Percentiles rank a stretch among this genome's conserved stretches.
phyloP scores from a whole-genome alignment of 768 basidiomycete species.

The Tylopilus sp. region DNA sequence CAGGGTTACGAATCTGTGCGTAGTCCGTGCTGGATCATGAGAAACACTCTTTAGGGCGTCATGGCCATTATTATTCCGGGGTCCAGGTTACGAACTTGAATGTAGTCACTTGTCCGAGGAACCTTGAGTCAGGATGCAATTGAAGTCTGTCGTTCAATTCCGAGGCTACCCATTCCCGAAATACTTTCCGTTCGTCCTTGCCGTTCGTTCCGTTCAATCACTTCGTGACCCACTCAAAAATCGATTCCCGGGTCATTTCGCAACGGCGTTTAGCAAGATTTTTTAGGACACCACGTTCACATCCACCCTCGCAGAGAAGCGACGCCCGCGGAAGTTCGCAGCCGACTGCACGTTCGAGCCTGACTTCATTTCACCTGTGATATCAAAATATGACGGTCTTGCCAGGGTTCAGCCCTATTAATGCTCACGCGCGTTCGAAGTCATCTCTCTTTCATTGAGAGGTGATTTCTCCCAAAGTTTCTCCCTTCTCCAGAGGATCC shows the following conservation, averaged over 20 bases:
- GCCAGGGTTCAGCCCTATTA: not conserved
- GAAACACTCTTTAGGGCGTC: slow-evolving; percentile 10
- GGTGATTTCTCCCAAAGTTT: slow-evolving; percentile 1
- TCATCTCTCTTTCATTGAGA: slow-evolving; percentile 4
- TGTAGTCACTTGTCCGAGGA: not conserved
- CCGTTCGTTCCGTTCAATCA: slow-evolving; percentile 6
- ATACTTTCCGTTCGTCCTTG: slow-evolving; percentile 4
- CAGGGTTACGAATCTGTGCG: slow-evolving; percentile 24
- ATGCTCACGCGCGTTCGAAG: slow-evolving; percentile 6
- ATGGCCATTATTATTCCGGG: not conserved
- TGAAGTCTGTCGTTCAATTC: not conserved
- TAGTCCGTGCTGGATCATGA: slow-evolving; percentile 15
- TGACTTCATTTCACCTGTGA: slow-evolving; percentile 16
- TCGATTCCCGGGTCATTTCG: not conserved
- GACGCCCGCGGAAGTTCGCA: slow-evolving; percentile 12
- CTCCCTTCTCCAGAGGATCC: slow-evolving; percentile 24
- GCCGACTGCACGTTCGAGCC: slow-evolving; percentile 14
- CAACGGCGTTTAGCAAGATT: slow-evolving; percentile 20
- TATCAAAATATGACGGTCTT: slow-evolving; percentile 5
- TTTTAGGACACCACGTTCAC: not conserved
- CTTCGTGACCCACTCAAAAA: slow-evolving; percentile 2
- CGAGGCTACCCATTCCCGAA: not conserved
- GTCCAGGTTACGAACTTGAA: not conserved
- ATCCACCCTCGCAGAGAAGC: slow-evolving; percentile 7
- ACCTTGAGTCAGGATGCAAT: not conserved